Conservation (phyloP, 2,329 filamentous ascomycete genomes). For the Penicillium corylophilum region DNA sequence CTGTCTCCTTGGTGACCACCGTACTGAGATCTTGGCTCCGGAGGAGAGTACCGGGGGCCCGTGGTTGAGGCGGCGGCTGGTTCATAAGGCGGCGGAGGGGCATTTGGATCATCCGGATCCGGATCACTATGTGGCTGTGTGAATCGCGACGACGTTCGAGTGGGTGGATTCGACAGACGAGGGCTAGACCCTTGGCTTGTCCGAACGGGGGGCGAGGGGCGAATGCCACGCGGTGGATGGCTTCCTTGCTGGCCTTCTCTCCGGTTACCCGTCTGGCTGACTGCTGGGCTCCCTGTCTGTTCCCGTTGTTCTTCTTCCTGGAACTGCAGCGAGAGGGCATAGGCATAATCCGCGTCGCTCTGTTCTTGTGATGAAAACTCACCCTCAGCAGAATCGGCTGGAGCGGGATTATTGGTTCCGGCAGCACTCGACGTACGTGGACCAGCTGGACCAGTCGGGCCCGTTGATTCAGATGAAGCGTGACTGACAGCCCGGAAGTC, state of each 20-base stretch:
- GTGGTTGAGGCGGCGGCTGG: conserved; percentile 51
- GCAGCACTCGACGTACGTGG: conserved; percentile 29
- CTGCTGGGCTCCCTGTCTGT: conserved; percentile 38
- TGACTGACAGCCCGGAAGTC: conserved; percentile 85
- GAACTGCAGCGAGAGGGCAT: conserved; percentile 85
- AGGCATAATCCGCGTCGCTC: conserved; percentile 66
- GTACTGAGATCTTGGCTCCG: conserved; percentile 40
- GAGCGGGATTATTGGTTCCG: background rate
- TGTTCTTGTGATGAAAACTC: conserved; percentile 63
- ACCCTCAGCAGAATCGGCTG: conserved; percentile 14
- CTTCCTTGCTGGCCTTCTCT: conserved; percentile 7
- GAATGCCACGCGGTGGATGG: background rate
- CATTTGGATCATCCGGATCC: conserved; percentile 47
- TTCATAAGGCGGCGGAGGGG: conserved; percentile 65
- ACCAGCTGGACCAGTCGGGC: conserved; percentile 30
- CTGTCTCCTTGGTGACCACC: conserved; percentile 22
- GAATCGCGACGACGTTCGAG: conserved; percentile 20
- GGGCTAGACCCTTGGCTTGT: conserved; percentile 8
- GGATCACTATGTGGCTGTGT: conserved; percentile 10
- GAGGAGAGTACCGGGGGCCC: conserved; percentile 56
- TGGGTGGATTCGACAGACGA: conserved; percentile 15
- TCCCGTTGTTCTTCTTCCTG: conserved; percentile 88
- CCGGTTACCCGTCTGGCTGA: background rate
- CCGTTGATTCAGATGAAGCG: conserved; percentile 31
- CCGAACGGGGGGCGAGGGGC: conserved; percentile 21